Evolutionary conservation across 1,284 basidiomycete species (phyloP).

Genomic region (Moesziomyces sp.): DNA sequence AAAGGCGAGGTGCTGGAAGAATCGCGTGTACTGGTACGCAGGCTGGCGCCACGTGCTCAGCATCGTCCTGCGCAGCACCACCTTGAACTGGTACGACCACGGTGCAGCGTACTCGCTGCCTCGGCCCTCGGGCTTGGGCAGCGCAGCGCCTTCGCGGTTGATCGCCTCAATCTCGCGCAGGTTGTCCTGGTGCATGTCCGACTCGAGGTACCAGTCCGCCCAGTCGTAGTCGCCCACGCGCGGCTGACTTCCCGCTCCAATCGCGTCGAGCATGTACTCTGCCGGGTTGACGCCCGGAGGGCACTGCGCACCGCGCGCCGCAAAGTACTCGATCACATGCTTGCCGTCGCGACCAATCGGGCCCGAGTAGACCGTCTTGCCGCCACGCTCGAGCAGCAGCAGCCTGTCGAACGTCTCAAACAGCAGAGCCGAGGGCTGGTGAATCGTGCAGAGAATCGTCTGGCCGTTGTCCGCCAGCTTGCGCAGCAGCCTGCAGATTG

Average conservation of each 20-base stretch:
- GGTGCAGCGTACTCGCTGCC: slow-evolving; percentile 73
- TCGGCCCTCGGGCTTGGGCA: slow-evolving; percentile 64
- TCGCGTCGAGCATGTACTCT: slow-evolving; percentile 70
- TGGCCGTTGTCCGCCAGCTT: slow-evolving; percentile 86
- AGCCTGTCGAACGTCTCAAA: slow-evolving; percentile 77
- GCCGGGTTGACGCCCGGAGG: slow-evolving; percentile 72
- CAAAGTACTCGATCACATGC: slow-evolving; percentile 73
- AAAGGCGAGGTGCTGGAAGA: slow-evolving; percentile 75
- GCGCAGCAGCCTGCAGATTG: slow-evolving; percentile 81
- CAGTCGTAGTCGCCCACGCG: slow-evolving; percentile 65
- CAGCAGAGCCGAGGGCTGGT: slow-evolving; percentile 77
- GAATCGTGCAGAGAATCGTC: slow-evolving; percentile 72
- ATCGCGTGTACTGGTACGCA: slow-evolving; percentile 73
- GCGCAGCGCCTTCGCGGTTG: slow-evolving; percentile 69
- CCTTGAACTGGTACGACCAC: slow-evolving; percentile 80
- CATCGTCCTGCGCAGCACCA: slow-evolving; percentile 80
- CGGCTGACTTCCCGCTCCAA: slow-evolving; percentile 66
- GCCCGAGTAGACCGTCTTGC: slow-evolving; percentile 73
- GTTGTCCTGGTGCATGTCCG: slow-evolving; percentile 65
- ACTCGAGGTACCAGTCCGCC: slow-evolving; percentile 68
- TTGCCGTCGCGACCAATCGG: slow-evolving; percentile 72
- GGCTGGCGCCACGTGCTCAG: slow-evolving; percentile 69
- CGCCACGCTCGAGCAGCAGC: slow-evolving; percentile 66
- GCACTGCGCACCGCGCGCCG: slow-evolving; percentile 71
- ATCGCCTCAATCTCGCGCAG: slow-evolving; percentile 69